Evolutionary conservation across 2,329 filamentous ascomycete species (phyloP).

Genomic region (Ceratocystis colombiana): DNA sequence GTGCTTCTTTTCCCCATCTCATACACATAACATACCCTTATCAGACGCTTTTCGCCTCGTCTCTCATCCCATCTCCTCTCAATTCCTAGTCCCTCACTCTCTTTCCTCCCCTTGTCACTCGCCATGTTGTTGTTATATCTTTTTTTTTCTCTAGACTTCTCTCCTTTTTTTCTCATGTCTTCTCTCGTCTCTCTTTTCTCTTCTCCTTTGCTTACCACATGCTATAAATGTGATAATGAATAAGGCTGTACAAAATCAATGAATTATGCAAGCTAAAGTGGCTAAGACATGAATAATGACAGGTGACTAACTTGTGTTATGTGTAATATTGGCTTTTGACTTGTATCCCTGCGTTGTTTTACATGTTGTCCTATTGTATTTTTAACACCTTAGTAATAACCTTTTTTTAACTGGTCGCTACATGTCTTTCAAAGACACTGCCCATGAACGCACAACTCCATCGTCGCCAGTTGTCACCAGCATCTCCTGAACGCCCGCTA

Average conservation of each 20-base stretch:
- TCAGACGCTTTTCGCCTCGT: neutral
- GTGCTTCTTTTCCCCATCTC: neutral
- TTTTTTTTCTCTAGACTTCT: conserved; percentile 12
- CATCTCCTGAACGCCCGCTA: conserved; percentile 59
- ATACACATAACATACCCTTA: neutral
- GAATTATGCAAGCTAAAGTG: neutral
- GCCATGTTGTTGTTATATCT: neutral
- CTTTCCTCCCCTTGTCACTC: neutral
- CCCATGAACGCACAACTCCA: conserved; percentile 77
- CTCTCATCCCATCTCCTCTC: neutral
- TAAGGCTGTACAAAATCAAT: conserved; percentile 14
- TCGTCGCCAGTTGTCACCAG: conserved; percentile 88
- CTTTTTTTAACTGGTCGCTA: neutral
- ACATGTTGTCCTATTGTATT: neutral
- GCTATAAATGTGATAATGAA: neutral
- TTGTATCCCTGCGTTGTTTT: no score
- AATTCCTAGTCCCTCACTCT: neutral
- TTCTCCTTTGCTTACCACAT: conserved; percentile 15
- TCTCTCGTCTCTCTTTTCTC: conserved; percentile 13
- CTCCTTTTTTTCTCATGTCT: conserved; percentile 8
- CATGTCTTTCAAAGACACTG: conserved; percentile 34
- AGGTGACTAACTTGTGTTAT: no score
- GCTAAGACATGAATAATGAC: neutral
- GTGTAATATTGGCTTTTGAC: no score
- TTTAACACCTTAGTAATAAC: neutral